Evolutionary conservation across 2,329 filamentous ascomycete species (phyloP).

Genomic region (Didymella keratinophila): DNA sequence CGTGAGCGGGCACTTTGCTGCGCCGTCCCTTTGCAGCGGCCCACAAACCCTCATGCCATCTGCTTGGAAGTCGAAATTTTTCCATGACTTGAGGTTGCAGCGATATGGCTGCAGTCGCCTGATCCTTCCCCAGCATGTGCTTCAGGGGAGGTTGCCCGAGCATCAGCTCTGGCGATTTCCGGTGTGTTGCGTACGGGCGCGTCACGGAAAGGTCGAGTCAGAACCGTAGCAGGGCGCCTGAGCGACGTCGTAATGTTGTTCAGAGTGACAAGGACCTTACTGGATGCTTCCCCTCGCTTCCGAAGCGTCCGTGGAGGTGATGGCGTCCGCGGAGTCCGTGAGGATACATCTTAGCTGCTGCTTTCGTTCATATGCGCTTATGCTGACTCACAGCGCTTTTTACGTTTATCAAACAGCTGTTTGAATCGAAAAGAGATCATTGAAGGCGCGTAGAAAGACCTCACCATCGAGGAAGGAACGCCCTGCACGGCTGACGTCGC

Average conservation of each 20-base stretch:
- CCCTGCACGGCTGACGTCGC: conserved; percentile 3
- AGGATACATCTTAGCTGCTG: not conserved
- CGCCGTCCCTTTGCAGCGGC: not conserved
- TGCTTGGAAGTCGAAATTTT: not conserved
- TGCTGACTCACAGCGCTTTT: not conserved
- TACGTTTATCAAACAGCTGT: not conserved
- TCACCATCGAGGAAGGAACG: not conserved
- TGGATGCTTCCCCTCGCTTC: conserved; percentile 4
- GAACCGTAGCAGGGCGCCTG: not conserved
- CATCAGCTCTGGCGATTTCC: not conserved
- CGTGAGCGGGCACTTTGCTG: conserved; percentile 5
- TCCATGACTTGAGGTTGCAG: not conserved
- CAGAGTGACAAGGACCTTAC: not conserved
- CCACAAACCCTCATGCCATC: not conserved
- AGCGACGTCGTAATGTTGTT: not conserved
- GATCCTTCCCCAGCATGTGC: not conserved
- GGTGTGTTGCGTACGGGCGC: not conserved
- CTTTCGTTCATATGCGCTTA: not conserved
- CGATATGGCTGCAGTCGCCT: not conserved
- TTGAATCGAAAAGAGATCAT: not conserved
- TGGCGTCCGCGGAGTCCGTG: not conserved
- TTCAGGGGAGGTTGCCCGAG: not conserved
- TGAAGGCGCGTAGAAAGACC: not conserved
- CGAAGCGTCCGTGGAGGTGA: conserved; percentile 1
- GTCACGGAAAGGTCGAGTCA: not conserved